phyloP scores from a whole-genome alignment of 345 rosid genomes.

The Citrus mangshanensis region DNA sequence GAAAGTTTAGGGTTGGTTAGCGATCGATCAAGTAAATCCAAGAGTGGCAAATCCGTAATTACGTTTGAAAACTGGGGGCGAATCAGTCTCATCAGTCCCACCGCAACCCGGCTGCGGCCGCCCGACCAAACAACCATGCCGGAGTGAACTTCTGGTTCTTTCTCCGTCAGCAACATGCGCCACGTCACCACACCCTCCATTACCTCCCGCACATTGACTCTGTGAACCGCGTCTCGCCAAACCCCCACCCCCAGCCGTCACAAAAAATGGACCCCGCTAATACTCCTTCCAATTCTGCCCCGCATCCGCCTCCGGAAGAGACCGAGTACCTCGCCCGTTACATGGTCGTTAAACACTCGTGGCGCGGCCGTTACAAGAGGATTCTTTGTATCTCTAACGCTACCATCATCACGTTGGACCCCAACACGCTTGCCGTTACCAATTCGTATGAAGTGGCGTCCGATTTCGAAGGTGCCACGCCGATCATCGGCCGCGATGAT shows the following conservation, averaged over 20 bases:
- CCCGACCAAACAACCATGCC: slow-evolving; percentile 27
- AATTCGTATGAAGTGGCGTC: slow-evolving; percentile 64
- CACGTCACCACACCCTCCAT: slow-evolving; percentile 57
- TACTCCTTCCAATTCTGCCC: slow-evolving; percentile 18
- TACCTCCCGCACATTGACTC: slow-evolving; percentile 53
- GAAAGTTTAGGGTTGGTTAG: slow-evolving; percentile 10
- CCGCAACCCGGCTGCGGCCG: slow-evolving; percentile 53
- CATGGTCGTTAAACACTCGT: slow-evolving; percentile 82
- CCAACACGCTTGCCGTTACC: slow-evolving; percentile 67
- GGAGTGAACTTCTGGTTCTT: slow-evolving; percentile 73
- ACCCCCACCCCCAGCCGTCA: slow-evolving; percentile 21
- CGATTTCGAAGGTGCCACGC: slow-evolving; percentile 77
- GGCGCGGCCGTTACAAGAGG: slow-evolving; percentile 98
- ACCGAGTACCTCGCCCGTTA: slow-evolving; percentile 93
- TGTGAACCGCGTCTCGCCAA: slow-evolving; percentile 30
- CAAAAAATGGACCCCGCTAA: slow-evolving; percentile 46
- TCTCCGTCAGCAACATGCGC: slow-evolving; percentile 60
- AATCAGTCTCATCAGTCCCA: slow-evolving; percentile 72
- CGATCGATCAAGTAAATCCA: slow-evolving; percentile 8
- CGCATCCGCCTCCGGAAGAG: slow-evolving; percentile 54
- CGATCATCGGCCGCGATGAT: slow-evolving; percentile 73
- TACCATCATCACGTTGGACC: slow-evolving; percentile 81
- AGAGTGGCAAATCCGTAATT: slow-evolving; percentile 30
- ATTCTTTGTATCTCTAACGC: slow-evolving; percentile 70
- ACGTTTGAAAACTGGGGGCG: slow-evolving; percentile 83